These are phyloP conservation scores for Harringtonia aguacate DNA, from an alignment of 2,329 filamentous ascomycete genomes.

Conservation along the genomic window DNA sequence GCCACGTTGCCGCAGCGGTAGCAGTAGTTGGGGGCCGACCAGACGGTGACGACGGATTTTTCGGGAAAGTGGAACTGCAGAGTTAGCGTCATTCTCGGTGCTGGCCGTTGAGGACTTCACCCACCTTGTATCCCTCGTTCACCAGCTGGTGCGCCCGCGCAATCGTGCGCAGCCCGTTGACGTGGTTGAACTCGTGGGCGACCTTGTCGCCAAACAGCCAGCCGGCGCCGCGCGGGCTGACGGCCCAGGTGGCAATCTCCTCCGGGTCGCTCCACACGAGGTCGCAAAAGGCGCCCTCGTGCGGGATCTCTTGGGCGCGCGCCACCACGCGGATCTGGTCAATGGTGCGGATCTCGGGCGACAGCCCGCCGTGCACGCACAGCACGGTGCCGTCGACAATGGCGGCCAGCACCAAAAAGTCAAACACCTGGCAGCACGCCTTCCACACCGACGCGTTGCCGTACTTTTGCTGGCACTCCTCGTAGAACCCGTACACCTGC, in stretches of 20 bases:
- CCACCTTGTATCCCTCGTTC: conserved; percentile 93
- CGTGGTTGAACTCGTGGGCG: conserved; percentile 92
- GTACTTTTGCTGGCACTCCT: conserved; percentile 96
- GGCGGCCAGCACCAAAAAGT: conserved; percentile 90
- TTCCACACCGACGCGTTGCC: conserved; percentile 99
- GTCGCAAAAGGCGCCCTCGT: conserved; percentile 97
- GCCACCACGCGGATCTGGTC: conserved; percentile 99
- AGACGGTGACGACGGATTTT: conserved; percentile 93
- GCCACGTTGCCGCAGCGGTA: conserved; percentile 95
- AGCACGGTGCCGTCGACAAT: conserved; percentile 98
- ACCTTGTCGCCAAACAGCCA: conserved; percentile 98
- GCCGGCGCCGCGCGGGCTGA: conserved; percentile 89
- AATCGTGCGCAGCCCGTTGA: conserved; percentile 93
- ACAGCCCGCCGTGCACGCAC: conserved; percentile 88
- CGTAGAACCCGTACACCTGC: conserved; percentile 98
- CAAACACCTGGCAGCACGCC: conserved; percentile 98
- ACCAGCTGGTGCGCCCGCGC: conserved; percentile 95
- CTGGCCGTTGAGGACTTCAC: too few relatives aligned
- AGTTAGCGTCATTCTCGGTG: background rate
- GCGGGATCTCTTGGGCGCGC: conserved; percentile 92
- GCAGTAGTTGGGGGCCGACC: conserved; percentile 94
- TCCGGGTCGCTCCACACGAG: conserved; percentile 97
- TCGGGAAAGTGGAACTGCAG: conserved; percentile 80
- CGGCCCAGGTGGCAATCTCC: conserved; percentile 90
- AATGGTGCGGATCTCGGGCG: conserved; percentile 88